Evolutionary conservation across 768 basidiomycete genomes (phyloP).

Genomic region (Tulasnella sp.): DNA sequence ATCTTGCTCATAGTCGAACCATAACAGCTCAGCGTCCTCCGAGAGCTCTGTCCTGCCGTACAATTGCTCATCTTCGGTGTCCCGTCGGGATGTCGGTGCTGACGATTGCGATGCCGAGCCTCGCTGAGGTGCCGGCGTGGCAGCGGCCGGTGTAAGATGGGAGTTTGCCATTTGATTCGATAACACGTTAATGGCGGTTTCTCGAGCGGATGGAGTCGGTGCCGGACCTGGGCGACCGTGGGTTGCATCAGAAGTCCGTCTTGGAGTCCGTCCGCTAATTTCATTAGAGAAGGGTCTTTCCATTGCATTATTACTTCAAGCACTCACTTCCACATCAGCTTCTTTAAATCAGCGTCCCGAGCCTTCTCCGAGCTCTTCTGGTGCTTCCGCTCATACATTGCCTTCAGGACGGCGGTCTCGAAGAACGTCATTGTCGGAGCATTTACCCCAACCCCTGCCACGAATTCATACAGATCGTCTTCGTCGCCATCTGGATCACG

Average conservation of each 20-base stretch:
- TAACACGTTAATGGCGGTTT: neutral
- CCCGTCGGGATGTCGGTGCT: constrained; percentile 39
- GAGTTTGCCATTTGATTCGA: constrained; percentile 5
- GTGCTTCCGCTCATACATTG: constrained; percentile 94
- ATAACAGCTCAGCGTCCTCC: constrained; percentile 34
- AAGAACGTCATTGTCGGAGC: constrained; percentile 75
- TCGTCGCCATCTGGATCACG: constrained; percentile 83
- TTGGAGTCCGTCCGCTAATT: neutral
- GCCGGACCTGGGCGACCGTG: constrained; percentile 1
- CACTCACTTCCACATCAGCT: constrained; percentile 71
- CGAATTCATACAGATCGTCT: constrained; percentile 90
- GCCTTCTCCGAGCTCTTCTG: constrained; percentile 57
- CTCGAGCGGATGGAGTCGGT: neutral
- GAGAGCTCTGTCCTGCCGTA: neutral
- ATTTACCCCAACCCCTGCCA: constrained; percentile 56
- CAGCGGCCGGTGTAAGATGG: neutral
- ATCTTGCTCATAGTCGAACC: constrained; percentile 44
- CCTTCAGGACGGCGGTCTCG: constrained; percentile 88
- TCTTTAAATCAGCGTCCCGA: constrained; percentile 53
- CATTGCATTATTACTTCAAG: neutral
- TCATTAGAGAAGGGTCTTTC: neutral
- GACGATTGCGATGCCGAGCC: constrained; percentile 27
- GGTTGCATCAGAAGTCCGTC: neutral
- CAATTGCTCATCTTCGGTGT: neutral
- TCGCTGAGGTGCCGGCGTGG: too few relatives aligned